These are phyloP conservation scores for Bisporella sp. DNA, from an alignment of 2,329 filamentous ascomycete species.

Conservation along the genomic window DNA sequence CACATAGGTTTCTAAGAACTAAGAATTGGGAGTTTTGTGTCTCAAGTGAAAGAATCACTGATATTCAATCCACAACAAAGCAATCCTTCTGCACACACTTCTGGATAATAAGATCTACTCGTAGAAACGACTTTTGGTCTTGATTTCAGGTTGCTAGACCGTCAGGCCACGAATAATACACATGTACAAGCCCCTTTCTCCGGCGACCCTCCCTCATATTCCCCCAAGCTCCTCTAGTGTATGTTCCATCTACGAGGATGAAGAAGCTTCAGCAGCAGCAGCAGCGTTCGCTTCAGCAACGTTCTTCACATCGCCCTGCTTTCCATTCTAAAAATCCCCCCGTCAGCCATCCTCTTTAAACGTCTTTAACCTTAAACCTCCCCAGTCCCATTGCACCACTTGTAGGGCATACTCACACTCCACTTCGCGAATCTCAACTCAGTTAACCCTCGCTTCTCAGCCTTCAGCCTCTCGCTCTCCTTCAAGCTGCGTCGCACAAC, in stretches of 20 bases:
- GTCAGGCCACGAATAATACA: constrained; percentile 19
- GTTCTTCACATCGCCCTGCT: constrained; percentile 80
- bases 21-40: no score
- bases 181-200: constrained; percentile 19
- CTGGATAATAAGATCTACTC: no score
- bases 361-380: background rate
- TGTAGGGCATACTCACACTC: constrained; percentile 61
- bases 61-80: no score
- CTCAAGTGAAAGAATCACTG: no score
- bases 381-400: constrained; percentile 1
- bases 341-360: constrained; percentile 12
- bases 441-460: constrained; percentile 84
- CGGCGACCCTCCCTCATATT: constrained; percentile 3
- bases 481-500: constrained; percentile 95
- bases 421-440: constrained; percentile 91
- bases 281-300: constrained; percentile 51
- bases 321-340: constrained; percentile 66
- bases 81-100: no score
- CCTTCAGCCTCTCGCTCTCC: constrained; percentile 80
- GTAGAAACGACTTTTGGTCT: background rate
- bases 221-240: constrained; percentile 1
- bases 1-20: no score
- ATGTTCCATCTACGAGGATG: constrained; percentile 15
- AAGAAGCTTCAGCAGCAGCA: constrained; percentile 22
- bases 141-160: constrained; percentile 12